Conservation (phyloP, 2,329 filamentous ascomycete genomes). For the Fusarium keratoplasticum region DNA sequence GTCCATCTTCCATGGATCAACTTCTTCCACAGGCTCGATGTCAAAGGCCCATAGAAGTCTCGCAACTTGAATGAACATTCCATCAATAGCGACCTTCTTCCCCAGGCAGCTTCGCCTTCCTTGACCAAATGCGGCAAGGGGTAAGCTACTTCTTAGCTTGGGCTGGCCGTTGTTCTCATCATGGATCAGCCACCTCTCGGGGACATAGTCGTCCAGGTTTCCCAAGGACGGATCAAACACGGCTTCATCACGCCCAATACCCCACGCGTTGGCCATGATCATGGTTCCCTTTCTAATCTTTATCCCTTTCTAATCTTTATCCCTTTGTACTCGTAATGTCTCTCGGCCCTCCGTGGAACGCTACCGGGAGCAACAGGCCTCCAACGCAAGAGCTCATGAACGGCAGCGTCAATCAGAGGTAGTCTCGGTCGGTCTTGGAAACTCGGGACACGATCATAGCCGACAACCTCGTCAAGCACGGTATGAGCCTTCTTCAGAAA, state of each 20-base stretch:
- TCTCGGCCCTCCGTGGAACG: conserved; percentile 46
- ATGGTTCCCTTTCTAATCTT: conserved; percentile 49
- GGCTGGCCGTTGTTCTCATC: background rate
- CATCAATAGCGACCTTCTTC: conserved; percentile 61
- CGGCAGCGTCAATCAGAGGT: conserved; percentile 1
- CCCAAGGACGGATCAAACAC: conserved; percentile 51
- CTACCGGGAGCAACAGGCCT: conserved; percentile 6
- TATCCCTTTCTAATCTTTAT: background rate
- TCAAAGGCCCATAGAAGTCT: conserved; percentile 63
- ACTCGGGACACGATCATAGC: background rate
- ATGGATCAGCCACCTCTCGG: background rate
- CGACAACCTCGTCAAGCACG: background rate
- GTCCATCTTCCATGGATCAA: conserved; percentile 14
- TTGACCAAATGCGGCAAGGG: conserved; percentile 6
- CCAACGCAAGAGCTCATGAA: conserved; percentile 6
- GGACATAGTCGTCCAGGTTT: conserved; percentile 24
- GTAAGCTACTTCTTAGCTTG: background rate
- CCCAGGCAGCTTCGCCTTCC: conserved; percentile 34
- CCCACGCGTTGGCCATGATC: conserved; percentile 56
- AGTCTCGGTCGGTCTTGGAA: background rate
- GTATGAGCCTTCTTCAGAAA: background rate
- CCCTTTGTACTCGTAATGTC: conserved; percentile 45
- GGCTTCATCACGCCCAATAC: conserved; percentile 48
- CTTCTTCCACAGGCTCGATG: conserved; percentile 38
- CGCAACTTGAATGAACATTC: conserved; percentile 31